These are phyloP conservation scores for Debaryomyces subglobosus DNA, from an alignment of 1,139 yeast species.

Conservation along the genomic window DNA sequence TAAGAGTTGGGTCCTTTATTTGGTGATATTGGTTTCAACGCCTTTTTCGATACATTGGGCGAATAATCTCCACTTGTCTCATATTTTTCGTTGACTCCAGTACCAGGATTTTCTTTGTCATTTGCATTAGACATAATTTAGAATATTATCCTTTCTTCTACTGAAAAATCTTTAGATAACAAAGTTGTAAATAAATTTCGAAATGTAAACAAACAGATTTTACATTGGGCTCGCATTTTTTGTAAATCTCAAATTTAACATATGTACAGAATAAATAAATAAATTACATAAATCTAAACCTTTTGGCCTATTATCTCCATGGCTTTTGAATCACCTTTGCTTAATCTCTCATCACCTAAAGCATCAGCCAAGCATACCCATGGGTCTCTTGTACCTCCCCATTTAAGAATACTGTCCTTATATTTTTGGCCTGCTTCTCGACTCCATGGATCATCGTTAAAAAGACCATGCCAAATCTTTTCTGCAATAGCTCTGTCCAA, in stretches of 20 bases:
- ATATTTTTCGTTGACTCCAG: not conserved
- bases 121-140: not conserved
- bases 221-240: constrained; percentile 4
- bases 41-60: constrained; percentile 16
- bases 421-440: constrained; percentile 76
- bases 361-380: constrained; percentile 87
- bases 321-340: constrained; percentile 70
- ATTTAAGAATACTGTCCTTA: constrained; percentile 67
- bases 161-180: not conserved
- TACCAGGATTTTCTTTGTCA: constrained; percentile 1
- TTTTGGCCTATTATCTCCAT: constrained; percentile 62
- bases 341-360: constrained; percentile 60
- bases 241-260: not conserved
- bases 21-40: constrained; percentile 33
- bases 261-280: constrained; percentile 7
- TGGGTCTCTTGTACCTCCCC: constrained; percentile 96
- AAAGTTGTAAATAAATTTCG: not conserved
- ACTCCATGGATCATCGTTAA: constrained; percentile 69
- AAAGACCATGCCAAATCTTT: constrained; percentile 77
- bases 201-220: constrained; percentile 5
- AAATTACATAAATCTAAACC: constrained; percentile 2
- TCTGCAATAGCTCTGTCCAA: constrained; percentile 93
- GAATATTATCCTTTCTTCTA: not conserved
- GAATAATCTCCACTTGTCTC: constrained; percentile 1
- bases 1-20: constrained; percentile 19